These are phyloP conservation scores for Mortierella claussenii DNA, from an alignment of 192 early-diverging fungal genomes.

Conservation along the genomic window DNA sequence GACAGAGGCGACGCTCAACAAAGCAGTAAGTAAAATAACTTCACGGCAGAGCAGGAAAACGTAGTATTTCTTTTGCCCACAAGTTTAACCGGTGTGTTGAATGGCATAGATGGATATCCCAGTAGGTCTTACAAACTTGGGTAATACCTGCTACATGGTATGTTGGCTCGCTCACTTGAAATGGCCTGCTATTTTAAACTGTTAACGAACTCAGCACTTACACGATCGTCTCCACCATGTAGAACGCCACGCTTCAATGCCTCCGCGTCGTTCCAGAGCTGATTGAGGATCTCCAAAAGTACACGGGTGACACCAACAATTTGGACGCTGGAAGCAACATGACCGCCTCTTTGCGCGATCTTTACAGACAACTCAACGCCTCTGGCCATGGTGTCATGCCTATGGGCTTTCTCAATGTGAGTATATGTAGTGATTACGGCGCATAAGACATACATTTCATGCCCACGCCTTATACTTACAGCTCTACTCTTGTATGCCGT, in stretches of 20 bases:
- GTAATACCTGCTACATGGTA: slow-evolving; percentile 91
- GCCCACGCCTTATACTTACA: background rate
- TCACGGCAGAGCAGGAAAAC: background rate
- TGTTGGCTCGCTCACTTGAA: no score
- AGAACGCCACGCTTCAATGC: slow-evolving; percentile 94
- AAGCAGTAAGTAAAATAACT: slow-evolving; percentile 70
- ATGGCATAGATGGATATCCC: slow-evolving; percentile 85
- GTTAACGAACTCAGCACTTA: no score
- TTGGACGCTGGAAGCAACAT: slow-evolving; percentile 71
- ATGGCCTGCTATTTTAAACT: no score
- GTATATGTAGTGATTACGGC: background rate
- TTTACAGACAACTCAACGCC: slow-evolving; percentile 78
- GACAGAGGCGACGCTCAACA: slow-evolving; percentile 84
- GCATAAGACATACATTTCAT: background rate
- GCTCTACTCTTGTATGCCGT: background rate
- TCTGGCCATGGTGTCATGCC: slow-evolving; percentile 82
- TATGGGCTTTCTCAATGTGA: slow-evolving; percentile 79
- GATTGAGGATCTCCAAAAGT: slow-evolving; percentile 54
- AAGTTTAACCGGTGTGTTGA: no score
- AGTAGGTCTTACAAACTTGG: slow-evolving; percentile 89
- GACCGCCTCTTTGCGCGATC: slow-evolving; percentile 72
- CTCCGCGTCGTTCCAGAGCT: slow-evolving; percentile 90
- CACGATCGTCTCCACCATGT: slow-evolving; percentile 38
- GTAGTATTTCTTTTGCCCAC: no score
- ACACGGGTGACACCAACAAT: slow-evolving; percentile 56